Evolutionary conservation across 495 filamentous ascomycete species (phyloP).

Genomic region (Annulohypoxylon stygium): DNA sequence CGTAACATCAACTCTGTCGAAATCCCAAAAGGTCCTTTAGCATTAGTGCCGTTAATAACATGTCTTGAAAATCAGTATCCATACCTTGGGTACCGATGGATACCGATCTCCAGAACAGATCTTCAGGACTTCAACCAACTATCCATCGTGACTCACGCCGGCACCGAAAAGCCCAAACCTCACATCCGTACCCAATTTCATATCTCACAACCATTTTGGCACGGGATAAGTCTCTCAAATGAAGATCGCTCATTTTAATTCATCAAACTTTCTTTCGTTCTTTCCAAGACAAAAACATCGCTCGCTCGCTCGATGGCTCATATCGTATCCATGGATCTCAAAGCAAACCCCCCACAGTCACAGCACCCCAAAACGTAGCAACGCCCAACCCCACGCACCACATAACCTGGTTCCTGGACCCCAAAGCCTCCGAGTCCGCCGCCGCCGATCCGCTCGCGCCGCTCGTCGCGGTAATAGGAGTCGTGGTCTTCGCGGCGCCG

Average conservation of each 20-base stretch:
- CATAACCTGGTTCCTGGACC: not conserved
- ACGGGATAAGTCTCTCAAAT: not conserved
- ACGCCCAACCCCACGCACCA: slow-evolving; percentile 15
- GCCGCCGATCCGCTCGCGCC: slow-evolving; percentile 1
- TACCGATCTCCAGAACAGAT: not conserved
- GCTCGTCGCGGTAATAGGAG: slow-evolving; percentile 13
- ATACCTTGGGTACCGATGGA: not conserved
- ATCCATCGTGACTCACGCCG: not conserved
- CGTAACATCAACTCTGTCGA: not conserved
- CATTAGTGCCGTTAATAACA: not conserved
- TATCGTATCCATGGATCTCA: not conserved
- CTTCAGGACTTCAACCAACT: not conserved
- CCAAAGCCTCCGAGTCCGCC: slow-evolving; percentile 10
- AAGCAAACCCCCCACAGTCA: not conserved
- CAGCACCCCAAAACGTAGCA: slow-evolving; percentile 14
- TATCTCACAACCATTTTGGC: not conserved
- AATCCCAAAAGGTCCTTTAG: not conserved
- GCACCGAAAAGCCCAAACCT: not conserved
- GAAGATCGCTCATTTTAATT: not conserved
- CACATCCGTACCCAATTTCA: not conserved
- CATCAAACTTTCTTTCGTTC: not conserved
- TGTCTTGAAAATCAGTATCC: too few relatives aligned
- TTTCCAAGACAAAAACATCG: not conserved
- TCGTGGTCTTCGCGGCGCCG: slow-evolving; percentile 7
- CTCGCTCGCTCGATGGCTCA: not conserved